phyloP scores from a whole-genome alignment of 208 protist genomes.

The Crithidia acanthocephali region DNA sequence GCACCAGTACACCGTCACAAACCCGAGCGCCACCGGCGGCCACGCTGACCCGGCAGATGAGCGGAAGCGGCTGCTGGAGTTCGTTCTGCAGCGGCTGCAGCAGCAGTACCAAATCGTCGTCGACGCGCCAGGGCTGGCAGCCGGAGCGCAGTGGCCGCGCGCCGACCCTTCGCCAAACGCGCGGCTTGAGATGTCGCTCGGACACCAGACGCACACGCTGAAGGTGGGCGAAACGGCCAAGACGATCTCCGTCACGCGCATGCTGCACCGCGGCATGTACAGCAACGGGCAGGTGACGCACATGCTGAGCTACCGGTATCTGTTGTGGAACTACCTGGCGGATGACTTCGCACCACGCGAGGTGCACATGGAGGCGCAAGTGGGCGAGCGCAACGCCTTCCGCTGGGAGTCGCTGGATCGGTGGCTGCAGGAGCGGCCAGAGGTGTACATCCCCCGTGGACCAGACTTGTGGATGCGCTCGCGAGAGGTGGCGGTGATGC shows the following conservation, averaged over 20 bases:
- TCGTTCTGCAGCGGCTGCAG: conserved; percentile 82
- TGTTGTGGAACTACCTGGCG: conserved; percentile 81
- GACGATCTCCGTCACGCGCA: conserved; percentile 72
- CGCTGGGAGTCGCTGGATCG: conserved; percentile 76
- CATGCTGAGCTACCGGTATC: conserved; percentile 70
- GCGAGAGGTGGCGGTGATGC: conserved; percentile 65
- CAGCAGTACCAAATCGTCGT: conserved; percentile 90
- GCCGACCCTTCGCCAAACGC: conserved; percentile 62
- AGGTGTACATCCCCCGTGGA: conserved; percentile 49
- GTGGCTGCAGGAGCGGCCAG: conserved; percentile 62
- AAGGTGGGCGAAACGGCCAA: conserved; percentile 78
- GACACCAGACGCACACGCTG: conserved; percentile 85
- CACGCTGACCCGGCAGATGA: conserved; percentile 28
- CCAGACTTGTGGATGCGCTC: conserved; percentile 44
- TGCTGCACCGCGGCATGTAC: conserved; percentile 87
- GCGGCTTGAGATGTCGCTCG: conserved; percentile 77
- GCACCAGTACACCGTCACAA: conserved; percentile 78
- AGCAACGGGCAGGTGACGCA: conserved; percentile 73
- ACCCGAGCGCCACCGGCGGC: conserved; percentile 15
- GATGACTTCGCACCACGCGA: conserved; percentile 52
- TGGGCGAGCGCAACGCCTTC: conserved; percentile 67
- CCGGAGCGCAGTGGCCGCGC: conserved; percentile 38
- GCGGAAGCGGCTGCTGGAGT: conserved; percentile 61
- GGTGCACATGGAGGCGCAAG: conserved; percentile 68
- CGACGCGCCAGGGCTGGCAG: conserved; percentile 39